phyloP scores from a whole-genome alignment of 1,139 yeast genomes.

The Tardiomyces blankii region DNA sequence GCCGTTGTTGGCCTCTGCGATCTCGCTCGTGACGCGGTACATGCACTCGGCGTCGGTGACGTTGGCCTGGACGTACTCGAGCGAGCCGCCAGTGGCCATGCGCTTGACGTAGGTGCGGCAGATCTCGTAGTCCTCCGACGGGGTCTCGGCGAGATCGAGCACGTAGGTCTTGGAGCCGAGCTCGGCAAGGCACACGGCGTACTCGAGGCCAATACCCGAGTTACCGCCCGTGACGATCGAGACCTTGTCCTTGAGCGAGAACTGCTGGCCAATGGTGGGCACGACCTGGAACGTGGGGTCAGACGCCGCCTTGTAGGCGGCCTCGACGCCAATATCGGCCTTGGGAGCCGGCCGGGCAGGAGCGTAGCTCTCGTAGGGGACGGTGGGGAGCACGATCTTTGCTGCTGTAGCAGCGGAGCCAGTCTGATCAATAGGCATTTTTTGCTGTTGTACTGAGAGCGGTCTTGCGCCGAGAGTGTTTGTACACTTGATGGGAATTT shows the following conservation, averaged over 20 bases:
- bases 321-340: conserved; percentile 18
- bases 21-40: conserved; percentile 30
- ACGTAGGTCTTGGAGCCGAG: conserved; percentile 31
- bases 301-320: conserved; percentile 18
- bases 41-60: conserved; percentile 36
- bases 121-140: conserved; percentile 25
- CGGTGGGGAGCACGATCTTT: conserved; percentile 8
- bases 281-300: conserved; percentile 15
- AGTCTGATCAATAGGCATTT: not conserved
- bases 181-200: conserved; percentile 29
- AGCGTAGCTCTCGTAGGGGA: conserved; percentile 13
- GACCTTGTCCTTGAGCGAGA: conserved; percentile 28
- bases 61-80: conserved; percentile 38
- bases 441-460: not conserved
- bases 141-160: conserved; percentile 18
- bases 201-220: conserved; percentile 30
- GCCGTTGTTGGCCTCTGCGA: conserved; percentile 42
- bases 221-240: conserved; percentile 32
- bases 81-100: conserved; percentile 24
- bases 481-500: no score
- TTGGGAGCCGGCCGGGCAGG: conserved; percentile 17
- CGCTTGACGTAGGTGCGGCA: conserved; percentile 20
- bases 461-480: no score
- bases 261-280: conserved; percentile 21
- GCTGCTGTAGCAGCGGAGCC: not conserved